Base-by-base conservation (phyloP, 345 rosid species). In the Pseudoturritis turrita region DNA sequence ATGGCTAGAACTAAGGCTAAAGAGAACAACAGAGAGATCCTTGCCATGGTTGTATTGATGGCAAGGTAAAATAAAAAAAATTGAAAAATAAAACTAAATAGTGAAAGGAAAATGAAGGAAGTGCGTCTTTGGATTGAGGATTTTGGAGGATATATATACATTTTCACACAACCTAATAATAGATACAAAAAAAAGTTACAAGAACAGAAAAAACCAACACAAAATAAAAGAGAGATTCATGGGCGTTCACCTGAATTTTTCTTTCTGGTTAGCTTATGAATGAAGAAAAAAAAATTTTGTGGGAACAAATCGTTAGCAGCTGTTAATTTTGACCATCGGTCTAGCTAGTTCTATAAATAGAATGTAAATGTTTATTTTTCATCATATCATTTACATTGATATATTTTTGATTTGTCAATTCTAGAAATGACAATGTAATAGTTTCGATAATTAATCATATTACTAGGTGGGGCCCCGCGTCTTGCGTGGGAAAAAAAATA, bases 21-120 rank as follows among this genome's bases (percentile, higher is more conserved):
- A 37, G 65, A 2, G 2, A 76, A 55, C 75, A 76, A 70, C 79
- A 76, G 71, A 55, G 79, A 76, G 25, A 76, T 76, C 75, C 75
- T 76, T 56, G 75, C 75, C 79, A 76, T 76, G 75, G 79, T 63
- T 76, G 71, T 44, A 62, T 35, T 36, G 21, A 52, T 68, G 64
- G 26, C 51, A 62, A 61, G 22, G 15, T 64, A n/a, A n/a, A n/a
- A n/a, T 23, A 7, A 17, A 44, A 19, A 25, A 66, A 68, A 21
- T n/a, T 10, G 17, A 28, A 57, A 15, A 5, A 22, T 26, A 57
- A 45, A 36, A 35, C 41, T 17, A 75, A 54, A 28, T 1, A 18
- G 5, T 41, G 5, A 62, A 43, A 75, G 0, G 50, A 36, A 62
- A 62, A 76, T 55, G 66, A 70, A 69, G 75, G 79, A 55, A 55